Base-by-base conservation (phyloP, 83 land plant genomes). In the Diphasiastrum complanatum region DNA sequence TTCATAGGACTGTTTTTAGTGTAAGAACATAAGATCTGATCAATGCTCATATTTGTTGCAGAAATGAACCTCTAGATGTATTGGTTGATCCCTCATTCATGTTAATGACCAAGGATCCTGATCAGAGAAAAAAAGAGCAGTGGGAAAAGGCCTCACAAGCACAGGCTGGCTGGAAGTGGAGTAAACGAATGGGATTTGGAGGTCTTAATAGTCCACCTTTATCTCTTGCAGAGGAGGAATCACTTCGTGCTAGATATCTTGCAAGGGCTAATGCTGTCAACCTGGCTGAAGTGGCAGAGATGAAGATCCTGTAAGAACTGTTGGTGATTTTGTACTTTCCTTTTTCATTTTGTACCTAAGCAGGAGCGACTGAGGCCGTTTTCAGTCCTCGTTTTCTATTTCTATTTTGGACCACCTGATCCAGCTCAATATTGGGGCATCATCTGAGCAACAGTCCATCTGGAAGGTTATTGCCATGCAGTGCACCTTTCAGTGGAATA, bases 271-370 rank as follows among this genome's bases (percentile, higher is more conserved):
- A 89, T 78, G 85, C 91, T 36, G 74, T 85, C 47, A 93, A 93
- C 67, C 85, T 93, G 24, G 73, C 96, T 59, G 96, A 93, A 72
- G 87, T 93, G 67, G 85, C 98, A 45, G 98, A 93, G 68, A 93
- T 93, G 98, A 93, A 93, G 73, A 93, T 93, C 53, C 74, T 93
- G 98, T 93, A 76, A 72, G 91, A 4, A 14, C 43, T 38, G 43
- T 38, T 38, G 43, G 8, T 14, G 8, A 14, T 38, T 38, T 8
- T 38, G 43, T 38, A 14, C 14, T 38, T 8, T 38, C 14, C 8
- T 14, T 38, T 38, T 38, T 38, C 43, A 38, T 38, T 38, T 38
- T 38, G 14, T 14, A 14, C n/a, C 14, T 38, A 14, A 38, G 43
- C 43, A 8, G 43, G 43, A 38, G 8, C 8, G 43, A 38, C 14